These are phyloP conservation scores for Magnaporthiopsis incrustans DNA, from an alignment of 2,329 filamentous ascomycete genomes.

Conservation along the genomic window DNA sequence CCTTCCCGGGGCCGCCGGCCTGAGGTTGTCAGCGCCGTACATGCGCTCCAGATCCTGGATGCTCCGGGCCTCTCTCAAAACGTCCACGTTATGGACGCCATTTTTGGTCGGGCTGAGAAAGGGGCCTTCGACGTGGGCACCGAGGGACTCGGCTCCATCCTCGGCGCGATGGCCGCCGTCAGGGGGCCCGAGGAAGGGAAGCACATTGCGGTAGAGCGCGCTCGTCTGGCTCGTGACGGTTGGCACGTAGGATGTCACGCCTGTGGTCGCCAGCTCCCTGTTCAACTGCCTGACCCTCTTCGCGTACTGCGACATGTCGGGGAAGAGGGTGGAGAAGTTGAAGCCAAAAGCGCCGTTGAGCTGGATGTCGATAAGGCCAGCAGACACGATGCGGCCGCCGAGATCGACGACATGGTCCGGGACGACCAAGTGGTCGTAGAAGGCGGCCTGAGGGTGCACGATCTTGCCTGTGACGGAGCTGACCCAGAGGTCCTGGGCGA, in stretches of 20 bases:
- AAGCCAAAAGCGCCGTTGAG: constrained; percentile 90
- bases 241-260: constrained; percentile 81
- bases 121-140: constrained; percentile 85
- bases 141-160: constrained; percentile 77
- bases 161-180: constrained; percentile 48
- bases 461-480: constrained; percentile 76
- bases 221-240: constrained; percentile 74
- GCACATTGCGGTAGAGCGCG: constrained; percentile 74
- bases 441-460: constrained; percentile 58
- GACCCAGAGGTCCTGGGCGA: constrained; percentile 81
- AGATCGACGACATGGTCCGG: constrained; percentile 74
- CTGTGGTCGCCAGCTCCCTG: constrained; percentile 62
- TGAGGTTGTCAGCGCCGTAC: constrained; percentile 66
- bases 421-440: constrained; percentile 59
- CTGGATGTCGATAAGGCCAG: constrained; percentile 84
- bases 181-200: constrained; percentile 71
- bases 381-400: constrained; percentile 72
- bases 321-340: constrained; percentile 77
- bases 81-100: constrained; percentile 71
- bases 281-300: constrained; percentile 68
- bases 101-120: constrained; percentile 80
- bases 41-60: constrained; percentile 60
- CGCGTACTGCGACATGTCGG: constrained; percentile 59
- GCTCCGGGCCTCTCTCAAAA: constrained; percentile 56
- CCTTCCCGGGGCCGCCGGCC: constrained; percentile 23